Evolutionary conservation across 2,329 filamentous ascomycete genomes (phyloP).

Genomic region (Aspergillus japonicus): DNA sequence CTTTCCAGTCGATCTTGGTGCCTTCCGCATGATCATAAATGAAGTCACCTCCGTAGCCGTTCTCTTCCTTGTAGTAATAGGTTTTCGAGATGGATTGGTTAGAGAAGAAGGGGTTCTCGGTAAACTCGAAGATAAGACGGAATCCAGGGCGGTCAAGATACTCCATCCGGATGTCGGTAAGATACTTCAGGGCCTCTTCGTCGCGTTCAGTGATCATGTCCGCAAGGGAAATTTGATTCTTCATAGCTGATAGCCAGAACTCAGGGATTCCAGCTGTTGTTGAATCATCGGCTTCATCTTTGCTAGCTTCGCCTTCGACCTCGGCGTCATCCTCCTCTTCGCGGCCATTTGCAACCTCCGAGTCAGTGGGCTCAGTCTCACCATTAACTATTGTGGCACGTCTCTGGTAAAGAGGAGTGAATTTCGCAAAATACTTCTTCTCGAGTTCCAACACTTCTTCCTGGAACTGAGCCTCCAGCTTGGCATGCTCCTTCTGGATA

Average conservation of each 20-base stretch:
- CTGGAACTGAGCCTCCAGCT: slow-evolving; percentile 97
- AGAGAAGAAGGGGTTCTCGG: slow-evolving; percentile 92
- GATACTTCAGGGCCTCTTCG: slow-evolving; percentile 84
- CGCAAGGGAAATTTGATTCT: slow-evolving; percentile 94
- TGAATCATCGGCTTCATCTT: slow-evolving; percentile 47
- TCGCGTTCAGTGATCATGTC: slow-evolving; percentile 99
- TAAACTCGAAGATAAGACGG: slow-evolving; percentile 96
- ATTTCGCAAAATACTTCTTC: slow-evolving; percentile 99
- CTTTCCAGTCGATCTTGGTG: slow-evolving; percentile 96
- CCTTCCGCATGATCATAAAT: slow-evolving; percentile 99
- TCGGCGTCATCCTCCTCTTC: slow-evolving; percentile 67
- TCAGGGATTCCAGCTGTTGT: slow-evolving; percentile 82
- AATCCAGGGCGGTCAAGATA: slow-evolving; percentile 98
- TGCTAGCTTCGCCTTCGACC: slow-evolving; percentile 54
- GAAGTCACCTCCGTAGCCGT: slow-evolving; percentile 96
- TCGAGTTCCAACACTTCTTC: slow-evolving; percentile 96
- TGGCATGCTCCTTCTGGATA: slow-evolving; percentile 97
- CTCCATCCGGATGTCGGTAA: slow-evolving; percentile 96
- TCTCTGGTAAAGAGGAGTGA: slow-evolving; percentile 95
- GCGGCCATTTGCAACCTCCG: slow-evolving; percentile 84
- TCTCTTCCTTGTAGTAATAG: slow-evolving; percentile 99
- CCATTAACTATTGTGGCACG: slow-evolving; percentile 92
- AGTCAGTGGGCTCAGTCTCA: slow-evolving; percentile 75
- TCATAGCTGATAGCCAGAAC: slow-evolving; percentile 99
- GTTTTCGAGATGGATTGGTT: slow-evolving; percentile 98